Base-by-base conservation (phyloP, 2,329 filamentous ascomycete genomes). In the Colletotrichum trifolii region DNA sequence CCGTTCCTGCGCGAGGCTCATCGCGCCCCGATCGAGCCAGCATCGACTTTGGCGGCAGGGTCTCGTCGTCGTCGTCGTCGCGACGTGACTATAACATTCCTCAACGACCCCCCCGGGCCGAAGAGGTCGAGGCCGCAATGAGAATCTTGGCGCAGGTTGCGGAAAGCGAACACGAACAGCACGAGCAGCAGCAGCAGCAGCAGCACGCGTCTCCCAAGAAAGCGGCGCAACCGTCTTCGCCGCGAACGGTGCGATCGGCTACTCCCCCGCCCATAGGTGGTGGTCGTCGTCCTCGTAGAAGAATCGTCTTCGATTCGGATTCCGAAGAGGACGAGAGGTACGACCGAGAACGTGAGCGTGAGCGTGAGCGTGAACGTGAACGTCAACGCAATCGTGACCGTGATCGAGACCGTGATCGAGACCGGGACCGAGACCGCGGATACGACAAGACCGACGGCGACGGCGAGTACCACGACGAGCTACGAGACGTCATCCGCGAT, bases 251-350 rank as follows among this genome's bases (percentile, higher is more conserved):
- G 12, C 53, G 54, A 33, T 64, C 64, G 10, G 64, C 60, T 39
- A 66, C 64, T 1, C 64, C 64, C 25, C 64, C 64, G n/a, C 64
- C 64, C 15, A 64, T 66, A 38, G 48, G 54, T 25, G 25, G 25
- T 25, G 25, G 25, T 25, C 25, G 25, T 4, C 60, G 60, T 4
- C 54, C 47, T 4, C 46, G 35, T 1, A 50, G 54, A 36, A 40
- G 48, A 34, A 38, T 66, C 11, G 59, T 66, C 34, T 57, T 54
- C 38, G 60, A 61, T 7, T 61, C 52, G 3, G 58, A 64, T n/a
- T 60, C 64, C 15, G 55, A 49, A 8, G 60, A 66, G 11, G 60
- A 64, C 1, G 60, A 50, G 8, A 54, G 54, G 10, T 35, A 43
- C 17, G 9, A 33, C 2, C 7, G 38, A 8, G 36, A 49, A 25